Base-by-base conservation (phyloP, 495 filamentous ascomycete genomes). In the Oidiodendron maius region DNA sequence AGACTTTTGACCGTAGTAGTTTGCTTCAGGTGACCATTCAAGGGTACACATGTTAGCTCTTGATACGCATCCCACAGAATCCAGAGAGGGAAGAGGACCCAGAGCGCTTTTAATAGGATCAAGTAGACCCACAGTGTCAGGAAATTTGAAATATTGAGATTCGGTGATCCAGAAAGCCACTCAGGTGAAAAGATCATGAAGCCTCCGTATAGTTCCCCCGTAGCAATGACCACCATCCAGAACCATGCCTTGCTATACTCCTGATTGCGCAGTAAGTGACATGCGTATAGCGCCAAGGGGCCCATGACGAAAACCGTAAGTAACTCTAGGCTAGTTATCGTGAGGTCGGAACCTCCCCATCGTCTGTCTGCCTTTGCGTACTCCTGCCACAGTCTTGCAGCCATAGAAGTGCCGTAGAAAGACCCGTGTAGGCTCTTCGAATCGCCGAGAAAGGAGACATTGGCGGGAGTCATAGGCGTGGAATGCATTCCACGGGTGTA, bases 131-230 rank as follows among this genome's bases (percentile, higher is more conserved):
- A 86, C 58, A 85, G 61, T 58, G 89, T 94, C 73, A 95, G 88
- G 51, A 77, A 84, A 55, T 91, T 89, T 49, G 76, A 78, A 0
- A 80, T 84, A 55, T 89, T 80, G 53, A 96, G 70, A 65, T 87
- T 87, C 50, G 76, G 61, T 46, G 71, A 84, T 2, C 82, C 85
- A 4, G 74, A 82, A 48, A 96, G 64, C 89, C 89, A 96, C 69
- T 96, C 91, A n/a, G 91, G 91, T 55, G 78, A 83, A 66, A 96
- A 95, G 0, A 91, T 96, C 86, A 96, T 95, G 60, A 83, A 95
- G 8, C 84, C 88, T 24, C 90, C 91, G 65, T 96, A 96, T 13
- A 96, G 62, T 71, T 96, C 91, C 15, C 79, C 88, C 10, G 85
- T 90, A 12, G 90, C 90, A 43, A 95, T 63, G 22, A 87, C 72